Conservation (phyloP, 805 yeast genomes). For the Metschnikowia sp. region DNA sequence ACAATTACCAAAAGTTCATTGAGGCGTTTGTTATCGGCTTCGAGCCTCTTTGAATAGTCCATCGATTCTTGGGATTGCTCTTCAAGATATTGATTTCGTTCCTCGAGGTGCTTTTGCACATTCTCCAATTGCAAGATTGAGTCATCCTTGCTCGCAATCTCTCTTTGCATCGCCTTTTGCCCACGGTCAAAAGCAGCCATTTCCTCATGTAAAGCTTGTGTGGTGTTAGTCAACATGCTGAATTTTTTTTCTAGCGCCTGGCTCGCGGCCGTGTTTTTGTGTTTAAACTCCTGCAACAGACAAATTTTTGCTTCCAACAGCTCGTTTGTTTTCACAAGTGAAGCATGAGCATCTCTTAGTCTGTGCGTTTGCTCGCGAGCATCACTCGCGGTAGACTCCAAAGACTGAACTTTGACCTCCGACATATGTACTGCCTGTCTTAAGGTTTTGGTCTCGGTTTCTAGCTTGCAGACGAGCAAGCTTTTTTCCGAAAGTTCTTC, state of each 20-base stretch:
- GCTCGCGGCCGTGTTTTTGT: constrained; percentile 21
- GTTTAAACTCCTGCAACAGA: constrained; percentile 14
- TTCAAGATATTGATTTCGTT: constrained; percentile 2
- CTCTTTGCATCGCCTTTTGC: constrained; percentile 11
- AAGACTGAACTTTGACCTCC: neutral
- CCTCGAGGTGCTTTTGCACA: constrained; percentile 7
- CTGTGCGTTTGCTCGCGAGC: neutral
- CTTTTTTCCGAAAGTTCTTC: neutral
- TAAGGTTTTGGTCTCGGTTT: neutral
- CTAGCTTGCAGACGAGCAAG: neutral
- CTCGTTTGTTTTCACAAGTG: neutral
- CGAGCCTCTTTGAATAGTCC: neutral
- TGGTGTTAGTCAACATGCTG: constrained; percentile 14
- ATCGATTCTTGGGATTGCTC: neutral
- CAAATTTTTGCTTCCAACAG: neutral
- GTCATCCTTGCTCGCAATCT: constrained; percentile 5
- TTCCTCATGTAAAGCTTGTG: constrained; percentile 14
- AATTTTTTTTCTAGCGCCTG: constrained; percentile 19
- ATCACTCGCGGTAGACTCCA: neutral
- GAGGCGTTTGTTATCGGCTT: constrained; percentile 6
- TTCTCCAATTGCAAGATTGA: constrained; percentile 2
- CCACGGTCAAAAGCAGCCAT: constrained; percentile 17
- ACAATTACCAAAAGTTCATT: neutral
- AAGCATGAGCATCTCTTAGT: neutral
- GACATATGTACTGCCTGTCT: neutral